Conservation (phyloP, 768 basidiomycete species). For the Boletus subparvulus region DNA sequence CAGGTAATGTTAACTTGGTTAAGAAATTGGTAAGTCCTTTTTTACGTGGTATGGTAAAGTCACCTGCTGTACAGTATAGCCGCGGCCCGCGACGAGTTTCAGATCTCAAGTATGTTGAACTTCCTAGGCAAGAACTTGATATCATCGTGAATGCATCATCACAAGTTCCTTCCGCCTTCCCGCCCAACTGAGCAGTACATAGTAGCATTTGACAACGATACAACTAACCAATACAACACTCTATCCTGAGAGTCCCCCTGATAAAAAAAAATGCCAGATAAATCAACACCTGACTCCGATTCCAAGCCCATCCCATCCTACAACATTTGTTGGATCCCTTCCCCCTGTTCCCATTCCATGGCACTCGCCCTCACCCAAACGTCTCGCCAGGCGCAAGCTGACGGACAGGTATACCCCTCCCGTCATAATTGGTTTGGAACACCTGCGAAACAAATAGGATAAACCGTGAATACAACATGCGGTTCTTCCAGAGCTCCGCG, state of each 20-base stretch:
- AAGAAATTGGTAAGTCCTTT: no score
- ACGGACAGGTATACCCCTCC: slow-evolving; percentile 27
- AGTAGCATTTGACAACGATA: not conserved
- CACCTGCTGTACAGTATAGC: no score
- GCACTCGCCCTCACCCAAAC: slow-evolving; percentile 11
- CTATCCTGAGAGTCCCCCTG: not conserved
- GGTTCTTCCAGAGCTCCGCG: not conserved
- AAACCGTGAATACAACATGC: not conserved
- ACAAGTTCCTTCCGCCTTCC: no score
- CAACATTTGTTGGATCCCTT: not conserved
- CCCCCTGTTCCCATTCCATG: not conserved
- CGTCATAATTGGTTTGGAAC: slow-evolving; percentile 20
- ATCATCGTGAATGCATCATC: no score
- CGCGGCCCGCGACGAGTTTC: no score
- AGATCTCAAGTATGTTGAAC: no score
- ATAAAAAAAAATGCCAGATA: not conserved
- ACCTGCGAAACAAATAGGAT: slow-evolving; percentile 14
- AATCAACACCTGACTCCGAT: not conserved
- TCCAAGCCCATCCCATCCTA: not conserved
- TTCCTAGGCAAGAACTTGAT: no score
- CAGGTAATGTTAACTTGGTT: no score
- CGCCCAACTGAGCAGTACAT: no score
- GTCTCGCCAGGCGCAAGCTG: slow-evolving; percentile 24
- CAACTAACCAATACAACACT: not conserved
- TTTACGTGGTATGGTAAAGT: no score